Evolutionary conservation across 345 rosid species (phyloP).

Genomic region (Citrus maxima): DNA sequence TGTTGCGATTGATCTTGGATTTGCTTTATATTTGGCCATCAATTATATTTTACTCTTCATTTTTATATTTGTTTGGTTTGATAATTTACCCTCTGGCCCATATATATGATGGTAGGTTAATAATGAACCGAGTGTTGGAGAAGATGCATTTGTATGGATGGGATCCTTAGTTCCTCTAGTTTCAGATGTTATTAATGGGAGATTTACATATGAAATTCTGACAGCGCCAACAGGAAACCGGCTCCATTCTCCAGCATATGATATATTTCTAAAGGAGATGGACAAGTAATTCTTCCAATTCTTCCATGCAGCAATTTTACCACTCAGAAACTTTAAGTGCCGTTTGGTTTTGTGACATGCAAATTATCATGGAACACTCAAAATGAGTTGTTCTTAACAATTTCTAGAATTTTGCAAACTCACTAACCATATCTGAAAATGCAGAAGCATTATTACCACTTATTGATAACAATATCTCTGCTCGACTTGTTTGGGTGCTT

Average conservation of each 20-base stretch:
- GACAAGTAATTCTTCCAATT: constrained; percentile 44
- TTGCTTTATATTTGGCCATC: neutral
- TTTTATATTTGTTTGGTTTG: neutral
- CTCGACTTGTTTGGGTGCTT: neutral
- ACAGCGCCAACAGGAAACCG: constrained; percentile 65
- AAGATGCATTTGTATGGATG: constrained; percentile 83
- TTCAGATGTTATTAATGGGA: constrained; percentile 64
- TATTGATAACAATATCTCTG: neutral
- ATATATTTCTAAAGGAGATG: constrained; percentile 69
- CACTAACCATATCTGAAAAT: neutral
- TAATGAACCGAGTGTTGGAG: constrained; percentile 67
- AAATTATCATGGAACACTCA: neutral
- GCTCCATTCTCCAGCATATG: constrained; percentile 82
- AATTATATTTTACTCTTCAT: neutral
- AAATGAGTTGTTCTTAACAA: neutral
- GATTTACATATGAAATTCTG: constrained; percentile 82
- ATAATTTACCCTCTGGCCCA: neutral
- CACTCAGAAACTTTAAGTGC: neutral
- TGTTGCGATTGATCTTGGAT: neutral
- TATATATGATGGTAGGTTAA: constrained; percentile 48
- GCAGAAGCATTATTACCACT: neutral
- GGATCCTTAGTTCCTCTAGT: constrained; percentile 62
- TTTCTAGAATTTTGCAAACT: neutral
- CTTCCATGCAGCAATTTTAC: neutral
- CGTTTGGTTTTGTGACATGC: neutral